Evolutionary conservation across 129 eudicot genomes (phyloP), one percentile per base, ranked within the genome.

Genomic region (Silybum marianum): DNA sequence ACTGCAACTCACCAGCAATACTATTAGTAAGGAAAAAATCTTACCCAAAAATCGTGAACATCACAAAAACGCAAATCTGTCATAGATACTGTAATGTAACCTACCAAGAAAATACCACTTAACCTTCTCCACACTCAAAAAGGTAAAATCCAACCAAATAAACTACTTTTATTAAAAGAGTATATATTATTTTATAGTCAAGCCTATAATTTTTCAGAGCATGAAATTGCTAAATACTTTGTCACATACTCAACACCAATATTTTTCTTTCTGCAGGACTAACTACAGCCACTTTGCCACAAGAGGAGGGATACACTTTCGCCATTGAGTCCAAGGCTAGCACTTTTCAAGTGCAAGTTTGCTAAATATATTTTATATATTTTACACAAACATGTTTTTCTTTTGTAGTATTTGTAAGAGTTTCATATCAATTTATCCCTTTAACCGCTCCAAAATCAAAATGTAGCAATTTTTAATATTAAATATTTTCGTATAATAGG

Each of bases 1-100:
- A 93, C 99, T 96, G 98, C 88, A 85, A 71, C 36, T 69, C 82
- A 72, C 60, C 83, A 85, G 66, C 30, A 80, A 24, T n/a, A 75
- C 21, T 73, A 13, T 39, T 21, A 48, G 74, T 72, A 68, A 42
- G 23, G 23, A 2, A 19, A 32, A 26, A 23, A 3, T 22, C 30
- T 54, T 65, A 65, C 22, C 69, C 30, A 65, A 65, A 65, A 65
- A 65, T 65, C 26, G 22, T 65, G 14, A 63, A 16, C 69, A 65
- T 65, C 8, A 23, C 66, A 4, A 23, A 23, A 65, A 0, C 0
- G 69, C 69, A 62, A 2, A 62, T 62, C 11, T 21, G 14, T 16
- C 25, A 32, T 58, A 18, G 23, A 36, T n/a, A 71, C 14, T n/a
- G n/a, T n/a, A 6, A 36, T 71, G n/a, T n/a, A 36, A 71, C 75